phyloP scores from a whole-genome alignment of 2,329 filamentous ascomycete species.

The Sporothrix luriei region DNA sequence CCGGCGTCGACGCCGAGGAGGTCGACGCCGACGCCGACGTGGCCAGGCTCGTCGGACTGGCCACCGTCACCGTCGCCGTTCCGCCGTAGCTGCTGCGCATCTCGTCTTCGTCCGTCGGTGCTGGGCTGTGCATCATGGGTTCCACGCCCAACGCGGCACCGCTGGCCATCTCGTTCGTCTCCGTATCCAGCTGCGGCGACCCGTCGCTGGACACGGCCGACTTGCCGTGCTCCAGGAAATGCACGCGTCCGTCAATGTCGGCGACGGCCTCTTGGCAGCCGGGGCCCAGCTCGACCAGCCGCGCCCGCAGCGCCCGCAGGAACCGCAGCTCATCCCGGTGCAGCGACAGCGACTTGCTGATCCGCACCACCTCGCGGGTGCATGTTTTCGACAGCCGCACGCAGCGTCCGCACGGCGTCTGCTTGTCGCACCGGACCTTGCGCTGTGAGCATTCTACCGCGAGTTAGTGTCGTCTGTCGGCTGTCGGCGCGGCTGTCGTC shows the following conservation, averaged over 20 bases:
- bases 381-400: constrained; percentile 30
- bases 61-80: neutral
- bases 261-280: constrained; percentile 2
- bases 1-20: neutral
- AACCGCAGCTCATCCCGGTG: constrained; percentile 32
- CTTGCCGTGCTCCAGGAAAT: constrained; percentile 33
- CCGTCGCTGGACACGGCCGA: neutral
- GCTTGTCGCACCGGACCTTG: constrained; percentile 33
- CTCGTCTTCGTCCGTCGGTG: constrained; percentile 15
- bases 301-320: constrained; percentile 24
- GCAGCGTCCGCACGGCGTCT: constrained; percentile 33
- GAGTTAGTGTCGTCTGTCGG: no score
- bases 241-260: constrained; percentile 32
- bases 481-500: no score
- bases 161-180: neutral
- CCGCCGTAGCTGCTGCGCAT: constrained; percentile 12
- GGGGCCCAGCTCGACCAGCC: constrained; percentile 13
- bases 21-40: neutral
- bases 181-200: neutral
- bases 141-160: neutral
- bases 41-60: constrained; percentile 6
- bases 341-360: constrained; percentile 33
- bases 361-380: constrained; percentile 33
- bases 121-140: constrained; percentile 1
- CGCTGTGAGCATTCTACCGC: constrained; percentile 32